Evolutionary conservation across 164 flowering plant genomes (phyloP).

Genomic region (Chimonanthus praecox): DNA sequence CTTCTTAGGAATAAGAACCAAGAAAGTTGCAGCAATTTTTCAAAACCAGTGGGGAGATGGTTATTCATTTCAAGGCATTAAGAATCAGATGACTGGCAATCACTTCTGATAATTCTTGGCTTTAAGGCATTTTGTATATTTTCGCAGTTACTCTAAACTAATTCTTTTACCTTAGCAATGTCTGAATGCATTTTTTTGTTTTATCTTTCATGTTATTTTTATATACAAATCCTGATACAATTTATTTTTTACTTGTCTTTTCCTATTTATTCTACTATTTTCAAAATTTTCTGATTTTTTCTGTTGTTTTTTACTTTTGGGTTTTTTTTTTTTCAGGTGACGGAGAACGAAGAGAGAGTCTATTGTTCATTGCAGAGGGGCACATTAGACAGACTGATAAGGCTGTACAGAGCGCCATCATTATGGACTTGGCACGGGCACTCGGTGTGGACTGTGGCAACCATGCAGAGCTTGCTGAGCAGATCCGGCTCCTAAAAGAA

Average conservation of each 20-base stretch:
- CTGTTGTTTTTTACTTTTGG: neutral
- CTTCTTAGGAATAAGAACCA: too few species aligned
- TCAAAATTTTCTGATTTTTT: neutral
- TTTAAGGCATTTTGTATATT: too few species aligned
- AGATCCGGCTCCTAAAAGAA: conserved; percentile 35
- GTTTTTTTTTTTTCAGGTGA: conserved; percentile 28
- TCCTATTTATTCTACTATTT: neutral
- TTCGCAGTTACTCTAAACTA: too few species aligned
- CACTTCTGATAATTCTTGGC: too few species aligned
- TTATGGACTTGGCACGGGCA: conserved; percentile 59
- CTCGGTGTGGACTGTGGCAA: conserved; percentile 36
- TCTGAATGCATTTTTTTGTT: too few species aligned
- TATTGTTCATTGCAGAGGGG: conserved; percentile 32
- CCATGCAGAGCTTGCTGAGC: conserved; percentile 30
- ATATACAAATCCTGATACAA: too few species aligned
- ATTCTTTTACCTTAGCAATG: too few species aligned
- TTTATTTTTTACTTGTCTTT: neutral
- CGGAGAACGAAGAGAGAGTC: conserved; percentile 55
- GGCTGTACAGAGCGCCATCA: conserved; percentile 55
- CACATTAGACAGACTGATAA: conserved; percentile 33
- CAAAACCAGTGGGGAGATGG: too few species aligned
- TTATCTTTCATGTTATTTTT: too few species aligned
- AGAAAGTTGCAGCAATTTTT: too few species aligned
- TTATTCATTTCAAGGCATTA: too few species aligned
- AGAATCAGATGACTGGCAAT: too few species aligned